These are phyloP conservation scores for Huntiella bhutanensis DNA, from an alignment of 2,329 filamentous ascomycete genomes.

Conservation along the genomic window DNA sequence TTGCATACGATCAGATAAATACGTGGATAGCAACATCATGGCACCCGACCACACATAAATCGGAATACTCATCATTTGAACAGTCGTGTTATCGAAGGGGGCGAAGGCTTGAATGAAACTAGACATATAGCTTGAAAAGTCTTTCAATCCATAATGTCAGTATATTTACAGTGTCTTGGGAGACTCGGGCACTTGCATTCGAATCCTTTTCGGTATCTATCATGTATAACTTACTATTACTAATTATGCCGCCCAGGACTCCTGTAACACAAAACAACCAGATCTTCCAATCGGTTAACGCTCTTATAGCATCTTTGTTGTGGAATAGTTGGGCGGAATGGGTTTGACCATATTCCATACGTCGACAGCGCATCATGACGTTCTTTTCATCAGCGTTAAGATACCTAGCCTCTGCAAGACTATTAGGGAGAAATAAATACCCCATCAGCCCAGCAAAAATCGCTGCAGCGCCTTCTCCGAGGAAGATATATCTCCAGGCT, in stretches of 20 bases:
- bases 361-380: neutral
- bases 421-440: neutral
- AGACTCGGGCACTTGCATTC: neutral
- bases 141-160: neutral
- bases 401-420: neutral
- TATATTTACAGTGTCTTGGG: neutral
- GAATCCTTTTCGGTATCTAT: too few relatives aligned
- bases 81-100: neutral
- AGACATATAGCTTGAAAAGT: neutral
- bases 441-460: neutral
- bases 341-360: constrained; percentile 3
- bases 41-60: neutral
- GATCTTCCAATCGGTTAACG: neutral
- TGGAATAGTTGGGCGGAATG: neutral
- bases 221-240: neutral
- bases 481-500: neutral
- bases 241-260: neutral
- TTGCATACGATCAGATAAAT: constrained; percentile 1
- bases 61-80: neutral
- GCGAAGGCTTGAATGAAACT: neutral
- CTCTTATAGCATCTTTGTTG: neutral
- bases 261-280: neutral
- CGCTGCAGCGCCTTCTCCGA: neutral
- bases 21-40: neutral
- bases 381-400: neutral